A percentile compares a stretch with the other conserved stretches of the same genome.
Conservation (phyloP, 116 monocot species). For the Dioscorea cayenensis region DNA sequence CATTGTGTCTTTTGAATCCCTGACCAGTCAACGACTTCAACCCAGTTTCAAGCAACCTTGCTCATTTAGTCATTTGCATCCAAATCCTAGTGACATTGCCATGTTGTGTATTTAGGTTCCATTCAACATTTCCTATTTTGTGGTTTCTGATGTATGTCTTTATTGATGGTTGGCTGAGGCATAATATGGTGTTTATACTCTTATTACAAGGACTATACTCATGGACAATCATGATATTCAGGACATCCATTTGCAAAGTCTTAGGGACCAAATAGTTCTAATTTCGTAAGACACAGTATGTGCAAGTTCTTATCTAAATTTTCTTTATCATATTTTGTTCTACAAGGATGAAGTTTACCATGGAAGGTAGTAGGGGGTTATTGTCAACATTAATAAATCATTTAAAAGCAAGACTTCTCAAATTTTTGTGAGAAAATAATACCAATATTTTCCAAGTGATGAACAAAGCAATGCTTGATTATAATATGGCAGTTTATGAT, state of each 20-base stretch:
- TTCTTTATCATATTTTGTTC: background rate
- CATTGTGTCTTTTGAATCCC: too few relatives aligned
- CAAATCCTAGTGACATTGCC: too few relatives aligned
- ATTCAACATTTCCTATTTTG: too few relatives aligned
- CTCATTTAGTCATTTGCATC: too few relatives aligned
- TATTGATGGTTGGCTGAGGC: background rate
- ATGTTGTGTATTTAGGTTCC: too few relatives aligned
- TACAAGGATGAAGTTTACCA: background rate
- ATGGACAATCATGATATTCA: conserved; percentile 64
- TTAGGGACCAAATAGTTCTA: conserved; percentile 63
- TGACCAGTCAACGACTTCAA: too few relatives aligned
- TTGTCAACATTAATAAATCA: too few relatives aligned
- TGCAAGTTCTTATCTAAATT: background rate
- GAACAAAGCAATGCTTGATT: too few relatives aligned
- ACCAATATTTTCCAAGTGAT: background rate
- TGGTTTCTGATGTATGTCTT: background rate
- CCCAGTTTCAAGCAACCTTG: too few relatives aligned
- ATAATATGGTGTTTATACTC: background rate
- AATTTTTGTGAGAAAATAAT: background rate
- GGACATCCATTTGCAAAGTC: conserved; percentile 41
- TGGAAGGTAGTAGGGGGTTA: too few relatives aligned
- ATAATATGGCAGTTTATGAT: too few relatives aligned
- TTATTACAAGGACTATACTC: conserved; percentile 49
- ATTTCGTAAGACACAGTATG: conserved; percentile 83
- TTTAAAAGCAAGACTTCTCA: too few relatives aligned